Base-by-base conservation (phyloP, 2,329 filamentous ascomycete genomes). In the Alternaria infectoria region DNA sequence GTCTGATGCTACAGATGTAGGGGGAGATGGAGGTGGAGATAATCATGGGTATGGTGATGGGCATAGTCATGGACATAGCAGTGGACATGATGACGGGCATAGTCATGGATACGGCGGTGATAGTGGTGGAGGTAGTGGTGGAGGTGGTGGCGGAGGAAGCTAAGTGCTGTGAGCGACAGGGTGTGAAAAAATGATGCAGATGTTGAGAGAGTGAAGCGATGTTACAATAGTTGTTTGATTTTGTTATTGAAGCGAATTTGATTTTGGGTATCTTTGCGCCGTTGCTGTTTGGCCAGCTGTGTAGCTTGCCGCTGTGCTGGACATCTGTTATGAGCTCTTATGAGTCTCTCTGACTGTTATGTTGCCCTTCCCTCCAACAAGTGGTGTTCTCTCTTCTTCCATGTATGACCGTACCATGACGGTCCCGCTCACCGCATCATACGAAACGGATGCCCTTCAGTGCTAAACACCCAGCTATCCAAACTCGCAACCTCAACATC, bases 401-500 rank as follows among this genome's bases (percentile, higher is more conserved):
- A 13, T 5, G 4, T 3, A 3, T 7, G 2, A 7, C 7, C 17
- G 28, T 51, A 3, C 3, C 28, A 15, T 36, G 6, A 19, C n/a
- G 21, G 2, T 15, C 15, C 6, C 15, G 0, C 43, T 74, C 67
- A 78, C 51, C 77, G 66, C 49, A 79, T 81, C 72, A 81, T 80
- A 52, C 79, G 69, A 32, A 82, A 81, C 6, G 73, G 63, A 76
- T 81, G 79, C 8, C 77, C 81, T 68, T 82, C 82, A 6, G 81
- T 83, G 63, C 78, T 83, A 68, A 82, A 83, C 19, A 82, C 80
- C 80, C 80, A 82, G 7, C 70, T 71, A 71, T 82, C 79, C 66
- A 82, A 65, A 65, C 73, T 81, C 62, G 72, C 78, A 2, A 76
- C 74, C 6, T 78, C 71, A 6, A 72, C 73, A 57, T 80, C 74